phyloP scores from a whole-genome alignment of 2,329 filamentous ascomycete genomes.

The Hypocreales sp. region DNA sequence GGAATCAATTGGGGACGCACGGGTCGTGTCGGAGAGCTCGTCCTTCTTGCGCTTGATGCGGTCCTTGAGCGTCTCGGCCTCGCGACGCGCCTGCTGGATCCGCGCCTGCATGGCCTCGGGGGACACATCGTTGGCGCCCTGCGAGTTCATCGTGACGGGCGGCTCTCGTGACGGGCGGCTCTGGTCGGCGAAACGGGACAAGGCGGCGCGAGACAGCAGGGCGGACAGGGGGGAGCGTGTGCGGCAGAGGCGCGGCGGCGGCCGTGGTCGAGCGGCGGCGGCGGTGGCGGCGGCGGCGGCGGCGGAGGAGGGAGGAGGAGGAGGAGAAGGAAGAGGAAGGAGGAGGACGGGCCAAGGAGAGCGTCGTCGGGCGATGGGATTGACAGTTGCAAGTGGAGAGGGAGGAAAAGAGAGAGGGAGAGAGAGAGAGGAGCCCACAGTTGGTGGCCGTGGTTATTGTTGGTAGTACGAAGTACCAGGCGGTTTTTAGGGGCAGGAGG shows the following conservation, averaged over 20 bases:
- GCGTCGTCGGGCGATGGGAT: conserved; percentile 12
- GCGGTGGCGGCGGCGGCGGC: background rate
- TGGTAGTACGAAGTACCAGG: too few species aligned
- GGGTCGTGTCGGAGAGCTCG: conserved; percentile 92
- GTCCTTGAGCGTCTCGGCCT: conserved; percentile 95
- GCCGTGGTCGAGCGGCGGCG: conserved; percentile 1
- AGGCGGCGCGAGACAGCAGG: background rate
- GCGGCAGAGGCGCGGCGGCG: too few species aligned
- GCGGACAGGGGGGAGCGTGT: conserved; percentile 1
- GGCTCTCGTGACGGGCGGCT: too few species aligned
- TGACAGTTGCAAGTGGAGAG: conserved; percentile 15
- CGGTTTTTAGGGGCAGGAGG: conserved; percentile 3
- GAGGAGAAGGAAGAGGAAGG: conserved; percentile 1
- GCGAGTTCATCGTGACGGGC: conserved; percentile 35
- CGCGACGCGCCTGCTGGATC: conserved; percentile 82
- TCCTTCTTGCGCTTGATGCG: conserved; percentile 99
- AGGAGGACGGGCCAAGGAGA: conserved; percentile 4
- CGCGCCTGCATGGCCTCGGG: conserved; percentile 80
- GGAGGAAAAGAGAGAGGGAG: conserved; percentile 14
- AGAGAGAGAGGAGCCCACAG: conserved; percentile 5
- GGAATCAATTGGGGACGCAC: conserved; percentile 42
- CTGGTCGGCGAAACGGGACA: conserved; percentile 3
- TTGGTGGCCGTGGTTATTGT: too few species aligned
- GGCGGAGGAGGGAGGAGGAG: background rate
- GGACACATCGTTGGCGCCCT: conserved; percentile 47